These are phyloP conservation scores for Betula pendula DNA, from an alignment of 306 rosid genomes.

Conservation along the genomic window DNA sequence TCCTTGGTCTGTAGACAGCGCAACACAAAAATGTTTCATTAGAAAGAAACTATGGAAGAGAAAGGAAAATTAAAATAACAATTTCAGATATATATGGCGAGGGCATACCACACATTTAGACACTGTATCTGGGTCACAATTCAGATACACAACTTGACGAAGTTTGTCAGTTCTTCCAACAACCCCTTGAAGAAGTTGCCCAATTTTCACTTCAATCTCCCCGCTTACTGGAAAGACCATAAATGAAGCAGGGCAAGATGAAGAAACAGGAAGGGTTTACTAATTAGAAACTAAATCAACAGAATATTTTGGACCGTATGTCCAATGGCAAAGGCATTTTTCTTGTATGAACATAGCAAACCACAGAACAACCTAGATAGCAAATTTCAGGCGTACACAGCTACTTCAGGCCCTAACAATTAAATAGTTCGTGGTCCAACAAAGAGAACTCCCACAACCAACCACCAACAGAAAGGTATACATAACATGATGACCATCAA, in stretches of 20 bases:
- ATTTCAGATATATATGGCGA: conserved; percentile 4
- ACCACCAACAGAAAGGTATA: background rate
- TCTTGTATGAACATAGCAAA: background rate
- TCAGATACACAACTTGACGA: conserved; percentile 75
- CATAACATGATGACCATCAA: background rate
- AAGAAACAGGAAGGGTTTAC: background rate
- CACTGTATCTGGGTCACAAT: conserved; percentile 63
- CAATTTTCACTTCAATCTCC: conserved; percentile 48
- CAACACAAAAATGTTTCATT: conserved; percentile 24
- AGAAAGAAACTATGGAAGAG: conserved; percentile 13
- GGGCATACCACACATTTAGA: conserved; percentile 75
- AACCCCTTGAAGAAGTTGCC: conserved; percentile 77
- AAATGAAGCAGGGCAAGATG: background rate
- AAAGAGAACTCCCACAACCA: background rate
- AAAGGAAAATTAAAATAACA: background rate
- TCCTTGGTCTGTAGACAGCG: conserved; percentile 73
- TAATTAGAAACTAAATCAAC: background rate
- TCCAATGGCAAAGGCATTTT: background rate
- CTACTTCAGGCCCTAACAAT: background rate
- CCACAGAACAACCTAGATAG: background rate
- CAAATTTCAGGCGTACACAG: background rate
- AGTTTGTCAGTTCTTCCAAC: conserved; percentile 74
- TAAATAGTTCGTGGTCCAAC: background rate
- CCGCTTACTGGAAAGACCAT: conserved; percentile 40
- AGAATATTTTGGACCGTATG: background rate